Conservation (phyloP, 768 basidiomycete species). For the Exidia glandulosa region DNA sequence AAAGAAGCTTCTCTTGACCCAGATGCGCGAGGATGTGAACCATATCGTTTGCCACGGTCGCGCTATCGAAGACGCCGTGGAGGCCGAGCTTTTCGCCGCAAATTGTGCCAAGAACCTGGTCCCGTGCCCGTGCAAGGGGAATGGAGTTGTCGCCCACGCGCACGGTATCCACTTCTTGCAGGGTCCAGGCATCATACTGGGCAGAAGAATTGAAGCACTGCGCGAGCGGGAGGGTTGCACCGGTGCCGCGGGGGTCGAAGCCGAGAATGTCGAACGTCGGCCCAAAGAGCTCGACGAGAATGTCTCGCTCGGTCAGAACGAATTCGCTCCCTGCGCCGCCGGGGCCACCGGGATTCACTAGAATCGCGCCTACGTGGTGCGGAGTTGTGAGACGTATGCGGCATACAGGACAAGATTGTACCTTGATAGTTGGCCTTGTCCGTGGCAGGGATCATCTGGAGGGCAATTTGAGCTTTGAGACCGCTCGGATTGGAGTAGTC, state of each 20-base stretch:
- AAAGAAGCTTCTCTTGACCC: slow-evolving; percentile 6
- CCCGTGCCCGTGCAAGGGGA: not conserved
- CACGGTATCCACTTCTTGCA: not conserved
- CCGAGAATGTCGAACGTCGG: not conserved
- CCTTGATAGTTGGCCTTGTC: not conserved
- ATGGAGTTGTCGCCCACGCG: not conserved
- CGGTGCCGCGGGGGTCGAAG: not conserved
- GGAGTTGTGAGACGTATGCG: not conserved
- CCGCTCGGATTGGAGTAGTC: not conserved
- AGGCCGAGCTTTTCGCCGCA: not conserved
- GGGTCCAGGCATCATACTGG: not conserved
- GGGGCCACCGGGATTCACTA: not conserved
- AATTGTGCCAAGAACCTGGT: not conserved
- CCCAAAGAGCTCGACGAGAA: not conserved
- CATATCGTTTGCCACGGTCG: slow-evolving; percentile 1
- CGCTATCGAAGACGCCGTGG: not conserved
- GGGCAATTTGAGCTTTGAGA: not conserved
- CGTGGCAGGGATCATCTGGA: not conserved
- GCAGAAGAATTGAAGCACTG: not conserved
- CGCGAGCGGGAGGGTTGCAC: not conserved
- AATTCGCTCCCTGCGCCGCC: not conserved
- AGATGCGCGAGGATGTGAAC: not conserved
- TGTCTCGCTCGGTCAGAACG: not conserved
- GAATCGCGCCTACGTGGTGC: not conserved
- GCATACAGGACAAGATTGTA: not conserved